Percentiles rank a stretch among this genome's conserved stretches.
These are phyloP conservation scores for Xerocomellus amylosporus DNA, from an alignment of 768 basidiomycete species.

Conservation along the genomic window DNA sequence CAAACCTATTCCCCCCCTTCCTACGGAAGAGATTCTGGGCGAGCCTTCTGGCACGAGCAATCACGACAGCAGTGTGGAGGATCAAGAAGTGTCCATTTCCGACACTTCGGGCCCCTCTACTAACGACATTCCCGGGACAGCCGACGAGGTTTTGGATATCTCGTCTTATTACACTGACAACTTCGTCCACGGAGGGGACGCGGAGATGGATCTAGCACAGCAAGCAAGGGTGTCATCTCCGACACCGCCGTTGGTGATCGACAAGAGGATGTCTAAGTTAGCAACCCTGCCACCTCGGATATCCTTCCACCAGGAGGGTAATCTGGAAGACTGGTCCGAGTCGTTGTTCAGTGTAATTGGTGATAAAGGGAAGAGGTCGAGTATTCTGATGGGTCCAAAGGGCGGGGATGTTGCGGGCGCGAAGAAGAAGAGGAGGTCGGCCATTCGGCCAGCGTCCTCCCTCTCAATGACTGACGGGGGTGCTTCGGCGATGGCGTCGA, in stretches of 20 bases:
- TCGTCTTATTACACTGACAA: slow-evolving; percentile 19
- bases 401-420: neutral
- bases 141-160: slow-evolving; percentile 30
- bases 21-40: neutral
- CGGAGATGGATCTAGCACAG: slow-evolving; percentile 7
- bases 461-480: neutral
- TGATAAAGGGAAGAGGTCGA: slow-evolving; percentile 15
- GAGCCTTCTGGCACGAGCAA: slow-evolving; percentile 8
- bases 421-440: slow-evolving; percentile 18
- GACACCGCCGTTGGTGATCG: slow-evolving; percentile 34
- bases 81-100: neutral
- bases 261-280: slow-evolving; percentile 20
- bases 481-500: slow-evolving; percentile 2
- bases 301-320: slow-evolving; percentile 49
- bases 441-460: slow-evolving; percentile 15
- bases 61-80: neutral
- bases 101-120: neutral
- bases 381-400: neutral
- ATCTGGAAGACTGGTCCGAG: slow-evolving; percentile 53
- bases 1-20: slow-evolving; percentile 20
- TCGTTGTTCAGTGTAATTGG: slow-evolving; percentile 54
- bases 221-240: slow-evolving; percentile 11
- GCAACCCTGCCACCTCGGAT: slow-evolving; percentile 46
- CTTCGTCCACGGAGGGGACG: slow-evolving; percentile 2
- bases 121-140: slow-evolving; percentile 21